Evolutionary conservation across 805 yeast species (phyloP), one percentile per base, ranked within the genome.

Genomic region (Ogataea ganodermae): DNA sequence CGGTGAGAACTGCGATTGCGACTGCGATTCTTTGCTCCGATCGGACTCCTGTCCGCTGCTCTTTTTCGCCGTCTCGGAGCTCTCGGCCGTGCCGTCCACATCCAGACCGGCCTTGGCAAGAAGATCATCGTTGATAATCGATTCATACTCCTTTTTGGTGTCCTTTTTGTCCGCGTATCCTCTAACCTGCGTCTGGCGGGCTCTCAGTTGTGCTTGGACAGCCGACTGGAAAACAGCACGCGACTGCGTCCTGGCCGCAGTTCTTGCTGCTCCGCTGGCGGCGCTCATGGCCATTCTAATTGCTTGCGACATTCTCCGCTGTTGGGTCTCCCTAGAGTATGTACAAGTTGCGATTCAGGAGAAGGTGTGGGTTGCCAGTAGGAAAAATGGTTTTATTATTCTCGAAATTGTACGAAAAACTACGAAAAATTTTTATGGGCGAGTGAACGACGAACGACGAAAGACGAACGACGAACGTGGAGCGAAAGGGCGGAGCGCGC

Each of bases 71-170:
- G 41, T 32, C 14, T 27, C 33, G 18, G 37, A 22, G 18, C 42
- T 39, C 17, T 49, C 30, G 9, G 35, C 32, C 6, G 51, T 46
- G 23, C 50, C 57, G 21, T 78, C 79, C 3, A 72, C 65, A 47
- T 89, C 92, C 47, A 90, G 80, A 31, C 97, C 97, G 10, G 96
- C 96, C 59, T 83, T 81, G 26, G 86, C 84, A 49, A 91, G 75
- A 60, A 90, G 60, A 61, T 90, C 96, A 52, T 91, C 96, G 41
- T 85, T 82, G 52, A 91, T 72, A 56, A 90, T 78, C 16, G 87
- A 77, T 53, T 78, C 61, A 28, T 66, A 64, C 44, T 67, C 56
- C 35, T 62, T 55, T 28, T 58, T 57, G 10, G 30, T 45, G 30
- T 50, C 53, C 31, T 60, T 61, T 33, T 59, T 57, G 12, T 55